Base-by-base conservation (phyloP, 306 rosid species). In the Heteromeles arbutifolia region DNA sequence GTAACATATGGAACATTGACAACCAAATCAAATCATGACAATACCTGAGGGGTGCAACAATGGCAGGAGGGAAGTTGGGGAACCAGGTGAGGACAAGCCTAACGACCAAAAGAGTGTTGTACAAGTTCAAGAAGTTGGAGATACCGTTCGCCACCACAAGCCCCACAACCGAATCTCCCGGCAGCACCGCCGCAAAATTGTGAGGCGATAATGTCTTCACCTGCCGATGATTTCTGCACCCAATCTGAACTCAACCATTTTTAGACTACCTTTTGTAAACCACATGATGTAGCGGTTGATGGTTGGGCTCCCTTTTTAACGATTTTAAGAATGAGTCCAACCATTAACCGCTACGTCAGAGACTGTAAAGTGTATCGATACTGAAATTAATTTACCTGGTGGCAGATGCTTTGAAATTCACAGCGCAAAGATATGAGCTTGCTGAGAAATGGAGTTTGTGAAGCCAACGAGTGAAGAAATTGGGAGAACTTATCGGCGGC, bases 11-110 rank as follows among this genome's bases (percentile, higher is more conserved):
- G 32, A 22, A 26, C 37, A 63, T 14, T 34, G 28, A 15, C 12
- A 8, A 29, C 7, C 11, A 64, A 21, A 64, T 64, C 22, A 29
- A 31, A 61, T 26, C 5, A 2, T 61, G 15, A 26, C 54, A 19
- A 21, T 25, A 92, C 99, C 99, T 95, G 85, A 92, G 92, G 29
- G 99, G 99, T 77, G 85, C 80, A 74, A 92, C 97, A 25, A 95
- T 87, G 84, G 87, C 91, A 70, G 96, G 85, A 81, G 99, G 97
- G 54, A 96, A 75, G 56, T 89, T 92, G 4, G 99, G 99, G 84
- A 95, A 95, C 97, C 97, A 95, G 37, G 99, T 92, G 85, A 92
- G 82, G 74, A 95, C 99, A 76, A 95, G 99, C 87, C 99, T 86
- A 32, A 84, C 90, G 74, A 95, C 74, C 67, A 95, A 84, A 48